A percentile compares a stretch with the other conserved stretches of the same genome.
phyloP scores from a whole-genome alignment of 257 asterid genomes.

The Solanum bulbocastanum region DNA sequence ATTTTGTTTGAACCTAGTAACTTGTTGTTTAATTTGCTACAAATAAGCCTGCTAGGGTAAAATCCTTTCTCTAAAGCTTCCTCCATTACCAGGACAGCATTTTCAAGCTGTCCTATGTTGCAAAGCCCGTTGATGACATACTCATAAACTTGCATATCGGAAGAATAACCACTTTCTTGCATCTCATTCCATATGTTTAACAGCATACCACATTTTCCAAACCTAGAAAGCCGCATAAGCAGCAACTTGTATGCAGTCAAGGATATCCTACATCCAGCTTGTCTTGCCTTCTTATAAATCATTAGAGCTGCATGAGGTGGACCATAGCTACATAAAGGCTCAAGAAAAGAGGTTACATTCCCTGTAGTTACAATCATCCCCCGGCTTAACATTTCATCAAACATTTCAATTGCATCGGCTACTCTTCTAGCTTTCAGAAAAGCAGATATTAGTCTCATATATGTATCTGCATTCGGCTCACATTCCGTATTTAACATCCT shows the following conservation, averaged over 20 bases:
- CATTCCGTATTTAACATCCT: slow-evolving; percentile 31
- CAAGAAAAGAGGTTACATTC: slow-evolving; percentile 47
- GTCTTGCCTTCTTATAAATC: slow-evolving; percentile 69
- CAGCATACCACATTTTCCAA: slow-evolving; percentile 84
- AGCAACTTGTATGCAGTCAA: slow-evolving; percentile 56
- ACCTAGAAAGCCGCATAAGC: slow-evolving; percentile 68
- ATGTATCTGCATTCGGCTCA: slow-evolving; percentile 59
- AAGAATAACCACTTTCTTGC: slow-evolving; percentile 65
- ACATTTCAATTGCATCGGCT: slow-evolving; percentile 74
- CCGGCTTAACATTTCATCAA: slow-evolving; percentile 67
- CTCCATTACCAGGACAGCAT: slow-evolving; percentile 66
- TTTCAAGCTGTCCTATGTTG: slow-evolving; percentile 70
- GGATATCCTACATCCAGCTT: slow-evolving; percentile 63
- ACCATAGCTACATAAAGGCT: slow-evolving; percentile 72
- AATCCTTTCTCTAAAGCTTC: slow-evolving; percentile 56
- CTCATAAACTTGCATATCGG: slow-evolving; percentile 74
- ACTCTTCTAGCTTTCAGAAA: slow-evolving; percentile 57
- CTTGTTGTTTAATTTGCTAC: slow-evolving; percentile 71
- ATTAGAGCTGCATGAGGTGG: slow-evolving; percentile 90
- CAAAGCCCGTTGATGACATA: slow-evolving; percentile 64
- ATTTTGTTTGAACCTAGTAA: slow-evolving; percentile 55
- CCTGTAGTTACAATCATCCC: slow-evolving; percentile 65
- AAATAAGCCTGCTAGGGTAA: slow-evolving; percentile 61
- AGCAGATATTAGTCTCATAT: slow-evolving; percentile 38
- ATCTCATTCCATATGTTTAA: slow-evolving; percentile 66